phyloP scores from a whole-genome alignment of 495 filamentous ascomycete genomes.

The Annulohypoxylon moriforme region DNA sequence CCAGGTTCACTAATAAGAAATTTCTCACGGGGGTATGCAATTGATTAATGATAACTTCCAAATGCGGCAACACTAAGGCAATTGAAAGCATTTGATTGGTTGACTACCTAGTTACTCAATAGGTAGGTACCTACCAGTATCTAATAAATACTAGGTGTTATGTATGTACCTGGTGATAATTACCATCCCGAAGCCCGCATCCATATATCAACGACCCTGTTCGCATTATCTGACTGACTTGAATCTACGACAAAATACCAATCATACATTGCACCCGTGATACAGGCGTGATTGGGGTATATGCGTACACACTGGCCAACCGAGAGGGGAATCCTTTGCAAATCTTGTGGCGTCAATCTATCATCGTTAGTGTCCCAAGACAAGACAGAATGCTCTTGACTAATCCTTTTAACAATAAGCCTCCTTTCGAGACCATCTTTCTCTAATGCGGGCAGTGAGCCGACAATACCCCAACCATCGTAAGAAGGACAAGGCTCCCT shows the following conservation, averaged over 20 bases:
- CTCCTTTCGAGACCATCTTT: not conserved
- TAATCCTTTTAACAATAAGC: constrained; percentile 4
- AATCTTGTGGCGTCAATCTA: not conserved
- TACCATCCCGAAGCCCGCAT: constrained; percentile 7
- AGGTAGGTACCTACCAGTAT: not conserved
- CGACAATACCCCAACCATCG: not conserved
- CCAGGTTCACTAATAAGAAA: too few relatives aligned
- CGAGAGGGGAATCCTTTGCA: not conserved
- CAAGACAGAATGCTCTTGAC: not conserved
- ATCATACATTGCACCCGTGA: not conserved
- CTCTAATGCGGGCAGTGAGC: not conserved
- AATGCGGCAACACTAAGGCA: not conserved
- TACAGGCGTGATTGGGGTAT: constrained; percentile 1
- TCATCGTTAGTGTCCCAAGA: not conserved
- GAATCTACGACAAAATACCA: constrained; percentile 12
- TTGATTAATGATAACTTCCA: too few relatives aligned
- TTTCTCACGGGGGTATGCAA: too few relatives aligned
- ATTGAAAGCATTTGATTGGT: not conserved
- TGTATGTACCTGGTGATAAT: not conserved
- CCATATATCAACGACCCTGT: not conserved
- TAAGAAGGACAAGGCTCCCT: constrained; percentile 3
- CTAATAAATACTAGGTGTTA: too few relatives aligned
- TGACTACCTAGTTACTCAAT: not conserved
- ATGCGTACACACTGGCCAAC: constrained; percentile 1
- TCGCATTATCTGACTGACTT: not conserved